phyloP scores from a whole-genome alignment of 2,329 filamentous ascomycete species.

The Aureobasidium sp. region DNA sequence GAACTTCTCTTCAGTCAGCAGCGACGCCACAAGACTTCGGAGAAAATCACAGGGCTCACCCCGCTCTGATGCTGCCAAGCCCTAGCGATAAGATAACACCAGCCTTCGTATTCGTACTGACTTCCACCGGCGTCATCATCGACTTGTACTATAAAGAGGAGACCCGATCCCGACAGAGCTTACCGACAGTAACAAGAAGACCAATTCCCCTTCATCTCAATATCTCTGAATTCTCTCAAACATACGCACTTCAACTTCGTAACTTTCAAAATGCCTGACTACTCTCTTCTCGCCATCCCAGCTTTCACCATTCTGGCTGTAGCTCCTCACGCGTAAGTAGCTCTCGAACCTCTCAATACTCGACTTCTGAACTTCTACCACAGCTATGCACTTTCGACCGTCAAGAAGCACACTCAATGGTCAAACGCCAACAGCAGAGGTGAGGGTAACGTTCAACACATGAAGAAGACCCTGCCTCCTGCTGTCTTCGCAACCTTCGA shows the following conservation, averaged over 20 bases:
- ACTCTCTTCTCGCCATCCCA: slow-evolving; percentile 36
- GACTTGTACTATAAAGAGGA: background rate
- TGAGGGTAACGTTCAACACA: slow-evolving; percentile 24
- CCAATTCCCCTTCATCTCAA: background rate
- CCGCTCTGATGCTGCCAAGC: background rate
- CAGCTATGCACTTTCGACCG: slow-evolving; percentile 27
- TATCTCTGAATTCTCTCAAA: background rate
- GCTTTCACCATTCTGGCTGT: slow-evolving; percentile 35
- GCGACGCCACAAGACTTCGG: background rate
- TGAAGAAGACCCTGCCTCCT: slow-evolving; percentile 30
- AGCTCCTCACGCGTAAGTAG: slow-evolving; percentile 27
- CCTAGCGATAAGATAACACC: background rate
- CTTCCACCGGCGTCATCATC: background rate
- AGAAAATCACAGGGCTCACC: background rate
- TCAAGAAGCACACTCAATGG: slow-evolving; percentile 25
- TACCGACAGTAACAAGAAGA: background rate
- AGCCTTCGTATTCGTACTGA: background rate
- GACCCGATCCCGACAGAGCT: background rate
- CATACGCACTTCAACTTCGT: background rate
- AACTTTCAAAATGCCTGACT: slow-evolving; percentile 22
- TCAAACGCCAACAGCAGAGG: slow-evolving; percentile 37
- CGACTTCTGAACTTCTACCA: background rate
- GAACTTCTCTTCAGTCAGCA: slow-evolving; percentile 8
- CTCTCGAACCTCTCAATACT: slow-evolving; percentile 22
- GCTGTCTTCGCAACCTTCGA: slow-evolving; percentile 34